phyloP scores from a whole-genome alignment of 2,329 filamentous ascomycete genomes.

The Trichoderma cornu-damae region DNA sequence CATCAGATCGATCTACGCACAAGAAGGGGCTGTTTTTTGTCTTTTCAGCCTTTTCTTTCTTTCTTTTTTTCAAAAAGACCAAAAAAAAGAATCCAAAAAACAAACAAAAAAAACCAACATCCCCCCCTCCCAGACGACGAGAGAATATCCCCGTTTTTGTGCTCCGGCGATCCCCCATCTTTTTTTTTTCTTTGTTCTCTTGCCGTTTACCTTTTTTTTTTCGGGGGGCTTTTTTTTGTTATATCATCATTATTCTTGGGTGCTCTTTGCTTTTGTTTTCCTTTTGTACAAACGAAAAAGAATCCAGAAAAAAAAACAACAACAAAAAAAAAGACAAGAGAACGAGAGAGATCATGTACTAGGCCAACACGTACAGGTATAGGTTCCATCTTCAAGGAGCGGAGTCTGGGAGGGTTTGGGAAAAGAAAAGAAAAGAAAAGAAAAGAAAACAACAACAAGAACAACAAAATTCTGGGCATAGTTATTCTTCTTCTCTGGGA shows the following conservation, averaged over 20 bases:
- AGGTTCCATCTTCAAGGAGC: background rate
- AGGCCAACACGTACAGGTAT: constrained; percentile 1
- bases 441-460: too few species aligned
- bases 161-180: too few species aligned
- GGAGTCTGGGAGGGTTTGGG: constrained; percentile 7
- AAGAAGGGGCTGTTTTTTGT: background rate
- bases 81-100: too few species aligned
- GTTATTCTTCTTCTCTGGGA: background rate
- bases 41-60: background rate
- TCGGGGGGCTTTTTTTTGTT: too few species aligned
- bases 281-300: background rate
- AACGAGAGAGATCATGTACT: background rate
- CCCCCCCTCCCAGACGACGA: too few species aligned
- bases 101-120: too few species aligned
- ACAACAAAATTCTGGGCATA: background rate
- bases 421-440: too few species aligned
- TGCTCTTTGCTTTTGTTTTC: background rate
- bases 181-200: too few species aligned
- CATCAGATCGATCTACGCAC: background rate
- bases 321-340: too few species aligned
- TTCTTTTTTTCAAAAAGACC: background rate
- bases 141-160: too few species aligned
- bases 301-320: too few species aligned
- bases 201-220: background rate
- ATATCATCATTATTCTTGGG: background rate